A percentile compares a stretch with the other conserved stretches of the same genome.
Evolutionary conservation across 257 asterid genomes (phyloP).

Genomic region (Solanum etuberosum): DNA sequence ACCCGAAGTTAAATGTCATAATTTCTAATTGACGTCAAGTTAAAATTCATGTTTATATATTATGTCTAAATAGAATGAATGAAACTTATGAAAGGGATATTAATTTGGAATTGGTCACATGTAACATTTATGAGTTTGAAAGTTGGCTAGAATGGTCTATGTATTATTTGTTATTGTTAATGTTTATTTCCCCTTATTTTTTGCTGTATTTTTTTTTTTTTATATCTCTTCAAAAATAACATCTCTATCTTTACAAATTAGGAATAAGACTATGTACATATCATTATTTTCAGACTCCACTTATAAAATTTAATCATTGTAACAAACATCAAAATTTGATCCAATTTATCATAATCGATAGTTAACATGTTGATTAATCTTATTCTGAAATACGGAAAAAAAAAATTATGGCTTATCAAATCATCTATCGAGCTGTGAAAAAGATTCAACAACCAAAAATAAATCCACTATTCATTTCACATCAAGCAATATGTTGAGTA

Average conservation of each 20-base stretch:
- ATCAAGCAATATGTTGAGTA: no score
- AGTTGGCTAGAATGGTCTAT: not conserved
- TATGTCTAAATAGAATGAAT: not conserved
- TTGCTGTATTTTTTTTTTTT: not conserved
- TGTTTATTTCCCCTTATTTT: not conserved
- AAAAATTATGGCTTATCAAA: no score
- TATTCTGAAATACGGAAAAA: no score
- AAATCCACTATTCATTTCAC: not conserved
- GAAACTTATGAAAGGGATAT: not conserved
- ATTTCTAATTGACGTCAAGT: no score
- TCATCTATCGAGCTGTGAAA: no score
- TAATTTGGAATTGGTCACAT: not conserved
- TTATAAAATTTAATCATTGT: not conserved
- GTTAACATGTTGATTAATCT: not conserved
- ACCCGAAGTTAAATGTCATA: no score
- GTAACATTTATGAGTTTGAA: not conserved
- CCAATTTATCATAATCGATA: not conserved
- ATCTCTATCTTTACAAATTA: not conserved
- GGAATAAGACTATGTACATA: not conserved
- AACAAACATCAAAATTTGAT: no score
- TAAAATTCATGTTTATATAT: no score
- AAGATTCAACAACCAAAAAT: no score
- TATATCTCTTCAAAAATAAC: not conserved
- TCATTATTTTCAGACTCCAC: rapidly evolving
- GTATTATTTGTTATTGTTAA: not conserved